These are phyloP conservation scores for Chondrus crispus DNA, from an alignment of 23 red algal genomes.

Conservation along the genomic window DNA sequence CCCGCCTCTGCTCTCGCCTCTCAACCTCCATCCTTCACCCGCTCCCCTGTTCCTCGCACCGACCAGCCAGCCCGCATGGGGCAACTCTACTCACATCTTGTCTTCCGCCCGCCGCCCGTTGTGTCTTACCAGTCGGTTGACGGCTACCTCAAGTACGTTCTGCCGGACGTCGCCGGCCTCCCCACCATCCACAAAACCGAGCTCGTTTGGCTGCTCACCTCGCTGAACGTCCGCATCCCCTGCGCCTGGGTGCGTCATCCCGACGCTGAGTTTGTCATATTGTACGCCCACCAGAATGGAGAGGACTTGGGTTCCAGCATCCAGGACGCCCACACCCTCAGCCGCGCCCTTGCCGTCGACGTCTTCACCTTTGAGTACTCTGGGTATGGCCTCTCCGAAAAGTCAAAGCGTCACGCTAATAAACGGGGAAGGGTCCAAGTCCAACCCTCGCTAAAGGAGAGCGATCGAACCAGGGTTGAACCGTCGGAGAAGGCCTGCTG, in stretches of 20 bases:
- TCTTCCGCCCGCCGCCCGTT: constrained; percentile 43
- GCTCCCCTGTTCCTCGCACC: neutral
- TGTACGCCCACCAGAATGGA: constrained; percentile 80
- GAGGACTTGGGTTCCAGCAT: constrained; percentile 79
- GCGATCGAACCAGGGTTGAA: constrained; percentile 21
- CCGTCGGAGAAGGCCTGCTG: constrained; percentile 72
- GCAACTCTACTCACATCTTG: constrained; percentile 50
- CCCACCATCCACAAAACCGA: constrained; percentile 2
- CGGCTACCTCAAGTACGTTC: constrained; percentile 39
- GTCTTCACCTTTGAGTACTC: constrained; percentile 83
- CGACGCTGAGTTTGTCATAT: constrained; percentile 50
- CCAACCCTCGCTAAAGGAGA: neutral
- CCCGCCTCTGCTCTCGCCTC: too few species aligned
- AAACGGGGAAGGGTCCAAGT: neutral
- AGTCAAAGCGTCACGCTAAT: constrained; percentile 11
- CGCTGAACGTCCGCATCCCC: constrained; percentile 25
- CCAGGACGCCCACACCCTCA: constrained; percentile 46
- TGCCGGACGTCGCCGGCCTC: constrained; percentile 18
- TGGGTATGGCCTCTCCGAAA: constrained; percentile 81
- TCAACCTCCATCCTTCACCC: too few species aligned
- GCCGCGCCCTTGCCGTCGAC: constrained; percentile 45
- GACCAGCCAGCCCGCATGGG: constrained; percentile 10
- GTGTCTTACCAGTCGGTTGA: constrained; percentile 42
- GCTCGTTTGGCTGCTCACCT: constrained; percentile 37
- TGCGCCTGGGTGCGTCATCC: constrained; percentile 27